Base-by-base conservation (phyloP, 2,329 filamentous ascomycete genomes). In the Xylaria sp. region DNA sequence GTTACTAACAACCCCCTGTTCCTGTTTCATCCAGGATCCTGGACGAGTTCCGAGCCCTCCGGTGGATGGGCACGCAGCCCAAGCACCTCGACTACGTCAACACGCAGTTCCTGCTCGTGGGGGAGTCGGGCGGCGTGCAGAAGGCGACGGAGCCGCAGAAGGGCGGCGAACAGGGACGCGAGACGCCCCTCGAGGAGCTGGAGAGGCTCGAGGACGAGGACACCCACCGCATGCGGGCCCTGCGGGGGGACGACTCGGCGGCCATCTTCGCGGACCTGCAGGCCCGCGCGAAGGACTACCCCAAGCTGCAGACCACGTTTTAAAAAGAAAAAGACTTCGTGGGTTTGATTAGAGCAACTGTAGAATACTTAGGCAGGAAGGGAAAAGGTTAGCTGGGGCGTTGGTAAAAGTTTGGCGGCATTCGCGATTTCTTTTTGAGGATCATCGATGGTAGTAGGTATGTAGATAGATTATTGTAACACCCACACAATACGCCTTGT, bases 121-220 rank as follows among this genome's bases (percentile, higher is more conserved):
- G 92, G 6, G 85, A 91, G 63, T 80, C 80, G 1, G 75, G 82
- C 0, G 81, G 82, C 2, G 65, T 83, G 6, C 74, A 78, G 3
- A 83, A 82, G 55, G 86, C 84, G 0, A 73, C 83, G 0, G 78
- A 86, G 63, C 74, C 76, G 7, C 75, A 80, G 21, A 77, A 78
- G 2, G 75, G 78, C 19, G 85, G 87, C 59, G 73, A 87, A 63
- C 76, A 82, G 5, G 76, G 77, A 16, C 85, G 87, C 63, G 82
- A 86, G 58, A 81, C 85, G 2, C 86, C 88, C 0, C 74, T 78
- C n/a, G 85, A 90, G 59, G 88, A 91, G 63, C 69, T 96, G 42
- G 84, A 92, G 68, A 84, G 87, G 67, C 73, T 95, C 2, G 89
- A 91, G 69, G 80, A 88, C 11, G 90, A 93, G 67, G 89, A 94